Evolutionary conservation across 257 asterid species (phyloP).

Genomic region (Solanum neorickii): DNA sequence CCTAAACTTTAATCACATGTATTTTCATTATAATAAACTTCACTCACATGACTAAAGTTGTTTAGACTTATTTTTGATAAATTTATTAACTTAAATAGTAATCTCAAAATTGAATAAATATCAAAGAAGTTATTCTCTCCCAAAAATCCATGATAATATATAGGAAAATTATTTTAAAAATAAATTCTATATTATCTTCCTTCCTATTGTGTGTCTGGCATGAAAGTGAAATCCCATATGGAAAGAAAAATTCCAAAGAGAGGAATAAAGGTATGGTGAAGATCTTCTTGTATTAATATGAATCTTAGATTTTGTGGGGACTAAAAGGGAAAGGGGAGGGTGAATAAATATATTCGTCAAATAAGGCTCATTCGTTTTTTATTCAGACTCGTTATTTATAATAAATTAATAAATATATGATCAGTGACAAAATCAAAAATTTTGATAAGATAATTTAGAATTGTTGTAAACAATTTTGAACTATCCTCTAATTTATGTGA

Average conservation of each 20-base stretch:
- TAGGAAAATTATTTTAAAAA: background rate
- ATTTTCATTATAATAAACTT: background rate
- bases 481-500: background rate
- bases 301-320: background rate
- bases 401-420: background rate
- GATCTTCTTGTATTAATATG: background rate
- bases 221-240: background rate
- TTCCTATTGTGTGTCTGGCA: background rate
- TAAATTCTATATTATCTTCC: background rate
- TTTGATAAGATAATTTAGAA: background rate
- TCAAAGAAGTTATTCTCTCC: background rate
- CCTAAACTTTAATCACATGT: background rate
- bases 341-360: background rate
- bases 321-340: background rate
- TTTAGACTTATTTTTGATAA: background rate
- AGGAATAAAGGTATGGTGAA: background rate
- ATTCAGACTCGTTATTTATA: background rate
- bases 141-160: background rate
- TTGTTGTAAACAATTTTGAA: background rate
- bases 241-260: background rate
- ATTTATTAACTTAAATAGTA: background rate
- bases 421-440: accelerated
- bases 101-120: background rate
- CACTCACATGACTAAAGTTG: background rate
- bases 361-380: background rate